Base-by-base conservation (phyloP, 352 stramenopile genomes). In the Thalassiosira pacifica region DNA sequence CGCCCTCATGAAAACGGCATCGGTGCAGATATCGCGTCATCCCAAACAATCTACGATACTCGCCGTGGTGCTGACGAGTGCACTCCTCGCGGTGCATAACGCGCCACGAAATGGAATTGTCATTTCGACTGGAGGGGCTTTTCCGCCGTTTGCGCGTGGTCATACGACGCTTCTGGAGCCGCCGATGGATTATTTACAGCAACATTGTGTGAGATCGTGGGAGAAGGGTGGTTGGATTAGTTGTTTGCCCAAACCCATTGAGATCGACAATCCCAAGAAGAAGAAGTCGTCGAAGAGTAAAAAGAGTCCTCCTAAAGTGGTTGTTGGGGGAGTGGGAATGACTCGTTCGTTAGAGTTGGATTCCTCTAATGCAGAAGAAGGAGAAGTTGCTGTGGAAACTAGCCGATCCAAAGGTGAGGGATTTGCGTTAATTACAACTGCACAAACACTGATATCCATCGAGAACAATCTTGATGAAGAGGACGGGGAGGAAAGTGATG, bases 31-130 rank as follows among this genome's bases (percentile, higher is more conserved):
- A 64, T 73, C 82, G 9, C 69, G 71, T 57, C 60, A 91, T 91
- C 91, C 88, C 16, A 79, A 70, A 73, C 79, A 81, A 27, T 92
- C 87, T 77, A 57, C 73, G 3, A 9, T 92, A 22, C 57, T 86
- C 2, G 60, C 65, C 8, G 42, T 79, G 4, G 11, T 73, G 0
- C 9, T 85, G 11, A n/a, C 85, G 4, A 55, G 86, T n/a, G 55
- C 88, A 0, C 73, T 91, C 1, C 83, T 90, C 27, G 78, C 69
- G 2, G 59, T 76, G 9, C 68, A 88, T 31, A 84, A 85, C 40
- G 87, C 90, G 63, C 91, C 91, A 13, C 75, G 79, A 53, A 93
- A 88, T 69, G 91, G 91, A 31, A 68, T 94, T 34, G 86, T 93
- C 1, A 79, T 93, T 29, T 90, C 83, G 0, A 75, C 42, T 9